phyloP scores from a whole-genome alignment of 2,329 filamentous ascomycete species.

The Fusarium nurragi region DNA sequence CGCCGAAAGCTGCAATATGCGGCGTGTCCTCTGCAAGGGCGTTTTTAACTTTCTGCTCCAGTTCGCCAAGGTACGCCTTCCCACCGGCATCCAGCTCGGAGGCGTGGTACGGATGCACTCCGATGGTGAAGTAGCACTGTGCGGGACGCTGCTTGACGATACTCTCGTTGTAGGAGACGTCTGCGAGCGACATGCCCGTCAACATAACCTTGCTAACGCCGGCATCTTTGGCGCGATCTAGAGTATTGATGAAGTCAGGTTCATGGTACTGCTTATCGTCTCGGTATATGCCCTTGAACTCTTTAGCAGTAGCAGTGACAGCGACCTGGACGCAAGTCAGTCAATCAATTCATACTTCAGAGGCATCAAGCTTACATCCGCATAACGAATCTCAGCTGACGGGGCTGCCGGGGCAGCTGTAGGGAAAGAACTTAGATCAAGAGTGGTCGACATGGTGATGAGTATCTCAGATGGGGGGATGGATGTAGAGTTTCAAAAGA shows the following conservation, averaged over 20 bases:
- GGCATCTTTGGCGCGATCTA: constrained; percentile 53
- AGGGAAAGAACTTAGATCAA: constrained; percentile 41
- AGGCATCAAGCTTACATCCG: constrained; percentile 31
- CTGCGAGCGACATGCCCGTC: constrained; percentile 51
- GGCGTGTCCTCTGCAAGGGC: constrained; percentile 39
- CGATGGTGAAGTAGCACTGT: constrained; percentile 57
- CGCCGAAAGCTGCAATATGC: constrained; percentile 57
- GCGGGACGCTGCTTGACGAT: constrained; percentile 44
- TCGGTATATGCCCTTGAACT: constrained; percentile 62
- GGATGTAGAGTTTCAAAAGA: constrained; percentile 10
- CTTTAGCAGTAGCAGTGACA: constrained; percentile 52
- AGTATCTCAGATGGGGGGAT: constrained; percentile 5
- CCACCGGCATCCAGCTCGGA: constrained; percentile 51
- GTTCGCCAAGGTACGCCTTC: constrained; percentile 34
- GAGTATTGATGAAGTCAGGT: constrained; percentile 54
- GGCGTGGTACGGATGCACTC: constrained; percentile 62
- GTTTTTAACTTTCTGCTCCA: constrained; percentile 39
- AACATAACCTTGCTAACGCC: constrained; percentile 55
- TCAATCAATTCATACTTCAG: background rate
- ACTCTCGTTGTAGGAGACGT: constrained; percentile 43
- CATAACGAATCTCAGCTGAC: constrained; percentile 37
- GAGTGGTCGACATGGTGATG: constrained; percentile 28
- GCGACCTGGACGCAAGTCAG: constrained; percentile 46
- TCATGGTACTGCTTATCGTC: constrained; percentile 58
- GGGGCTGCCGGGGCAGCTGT: constrained; percentile 33